Conservation (phyloP, 2,329 filamentous ascomycete species). For the Diaporthe amygdali region DNA sequence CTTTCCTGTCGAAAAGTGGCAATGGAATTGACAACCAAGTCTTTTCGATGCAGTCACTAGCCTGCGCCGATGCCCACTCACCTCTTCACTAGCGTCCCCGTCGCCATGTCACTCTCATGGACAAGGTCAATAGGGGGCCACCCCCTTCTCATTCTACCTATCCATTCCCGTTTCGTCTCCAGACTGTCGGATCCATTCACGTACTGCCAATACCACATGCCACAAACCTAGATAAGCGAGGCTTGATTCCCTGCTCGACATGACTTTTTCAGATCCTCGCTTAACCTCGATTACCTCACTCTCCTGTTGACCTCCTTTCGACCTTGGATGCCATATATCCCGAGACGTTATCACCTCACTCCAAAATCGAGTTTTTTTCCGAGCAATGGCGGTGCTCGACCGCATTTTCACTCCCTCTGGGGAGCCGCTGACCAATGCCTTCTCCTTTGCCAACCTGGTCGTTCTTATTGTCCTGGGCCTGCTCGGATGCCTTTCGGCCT, state of each 20-base stretch:
- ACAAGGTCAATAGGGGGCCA: conserved; percentile 4
- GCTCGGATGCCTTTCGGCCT: conserved; percentile 25
- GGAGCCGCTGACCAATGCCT: not conserved
- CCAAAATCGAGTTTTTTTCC: not conserved
- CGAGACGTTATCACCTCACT: not conserved
- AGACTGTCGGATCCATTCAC: conserved; percentile 27
- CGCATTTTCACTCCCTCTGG: conserved; percentile 8
- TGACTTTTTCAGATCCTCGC: conserved; percentile 10
- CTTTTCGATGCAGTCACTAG: not conserved
- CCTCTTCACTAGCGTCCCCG: conserved; percentile 25
- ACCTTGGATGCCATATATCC: not conserved
- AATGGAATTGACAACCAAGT: not conserved
- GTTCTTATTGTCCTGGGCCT: conserved; percentile 24
- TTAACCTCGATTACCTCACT: conserved; percentile 14
- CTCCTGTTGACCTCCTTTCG: not conserved
- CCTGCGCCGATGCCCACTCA: conserved; percentile 6
- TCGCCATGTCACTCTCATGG: conserved; percentile 24
- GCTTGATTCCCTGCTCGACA: conserved; percentile 11
- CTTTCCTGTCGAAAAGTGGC: not conserved
- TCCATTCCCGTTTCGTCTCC: conserved; percentile 25
- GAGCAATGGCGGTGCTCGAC: conserved; percentile 21
- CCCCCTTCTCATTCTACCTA: conserved; percentile 19
- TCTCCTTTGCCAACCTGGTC: conserved; percentile 13
- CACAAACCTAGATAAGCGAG: conserved; percentile 27
- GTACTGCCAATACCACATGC: conserved; percentile 16